Conservation (phyloP, 2,329 filamentous ascomycete genomes). For the Ceratocystis albifundus region DNA sequence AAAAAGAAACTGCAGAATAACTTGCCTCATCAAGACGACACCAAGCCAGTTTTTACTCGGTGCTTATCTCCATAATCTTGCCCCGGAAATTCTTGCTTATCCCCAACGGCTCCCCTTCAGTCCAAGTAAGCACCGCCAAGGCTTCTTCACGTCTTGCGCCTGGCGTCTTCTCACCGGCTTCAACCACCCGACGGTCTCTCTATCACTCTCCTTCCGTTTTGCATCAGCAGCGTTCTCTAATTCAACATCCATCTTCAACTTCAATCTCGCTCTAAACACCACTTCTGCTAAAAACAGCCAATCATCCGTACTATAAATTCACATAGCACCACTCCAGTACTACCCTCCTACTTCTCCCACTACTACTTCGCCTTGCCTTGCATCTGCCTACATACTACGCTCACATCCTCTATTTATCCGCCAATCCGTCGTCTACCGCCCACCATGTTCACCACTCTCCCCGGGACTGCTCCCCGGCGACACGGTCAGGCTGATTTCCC, state of each 20-base stretch:
- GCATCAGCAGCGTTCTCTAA: not conserved
- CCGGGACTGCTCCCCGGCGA: constrained; percentile 12
- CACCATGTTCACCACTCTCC: constrained; percentile 20
- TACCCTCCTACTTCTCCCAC: not conserved
- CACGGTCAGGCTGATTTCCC: not conserved
- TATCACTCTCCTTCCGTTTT: not conserved
- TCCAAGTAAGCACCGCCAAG: not conserved
- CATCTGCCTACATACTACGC: not conserved
- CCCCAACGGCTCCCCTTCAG: not conserved
- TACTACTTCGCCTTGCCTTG: not conserved
- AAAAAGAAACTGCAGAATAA: too few relatives aligned
- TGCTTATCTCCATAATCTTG: not conserved
- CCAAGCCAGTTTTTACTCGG: not conserved
- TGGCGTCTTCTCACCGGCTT: not conserved
- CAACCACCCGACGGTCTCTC: not conserved
- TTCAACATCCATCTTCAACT: not conserved
- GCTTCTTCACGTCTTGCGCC: not conserved
- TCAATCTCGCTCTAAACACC: not conserved
- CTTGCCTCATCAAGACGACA: too few relatives aligned
- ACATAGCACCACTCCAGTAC: constrained; percentile 8
- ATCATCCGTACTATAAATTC: constrained; percentile 2
- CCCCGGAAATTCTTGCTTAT: not conserved
- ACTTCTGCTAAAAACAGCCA: not conserved
- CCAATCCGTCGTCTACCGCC: not conserved
- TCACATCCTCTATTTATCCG: not conserved